These are phyloP conservation scores for Alternaria dauci DNA, from an alignment of 2,329 filamentous ascomycete species.

Conservation along the genomic window DNA sequence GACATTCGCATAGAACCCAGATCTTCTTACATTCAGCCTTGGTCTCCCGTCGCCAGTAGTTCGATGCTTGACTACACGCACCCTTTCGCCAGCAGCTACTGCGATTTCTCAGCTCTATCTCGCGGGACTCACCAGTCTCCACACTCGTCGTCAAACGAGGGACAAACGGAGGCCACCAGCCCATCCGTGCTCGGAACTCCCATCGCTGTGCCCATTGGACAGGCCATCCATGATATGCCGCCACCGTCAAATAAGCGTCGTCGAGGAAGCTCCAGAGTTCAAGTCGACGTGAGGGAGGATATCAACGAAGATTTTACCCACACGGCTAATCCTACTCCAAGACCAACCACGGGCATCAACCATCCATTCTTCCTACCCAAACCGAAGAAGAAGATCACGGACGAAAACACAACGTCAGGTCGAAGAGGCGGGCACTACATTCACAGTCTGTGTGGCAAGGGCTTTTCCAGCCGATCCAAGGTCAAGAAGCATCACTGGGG, in stretches of 20 bases:
- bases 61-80: neutral
- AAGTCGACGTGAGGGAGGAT: neutral
- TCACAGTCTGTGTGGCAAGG: slow-evolving; percentile 42
- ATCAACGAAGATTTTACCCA: neutral
- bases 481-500: slow-evolving; percentile 50
- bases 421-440: slow-evolving; percentile 25
- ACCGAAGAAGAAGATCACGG: neutral
- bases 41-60: neutral
- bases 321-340: neutral
- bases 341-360: neutral
- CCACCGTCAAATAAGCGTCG: slow-evolving; percentile 14
- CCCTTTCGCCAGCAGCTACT: neutral
- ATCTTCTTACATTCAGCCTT: neutral
- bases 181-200: slow-evolving; percentile 17
- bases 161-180: neutral
- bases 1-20: neutral
- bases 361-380: neutral
- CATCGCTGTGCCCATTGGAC: slow-evolving; percentile 16
- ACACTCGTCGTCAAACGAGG: neutral
- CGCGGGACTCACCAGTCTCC: slow-evolving; percentile 3
- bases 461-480: slow-evolving; percentile 31
- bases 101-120: neutral
- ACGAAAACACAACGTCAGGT: neutral
- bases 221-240: slow-evolving; percentile 16
- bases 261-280: neutral